A percentile compares a stretch with the other conserved stretches of the same genome.
Conservation (phyloP, 2,329 filamentous ascomycete genomes). For the Bipolaris oryzae region DNA sequence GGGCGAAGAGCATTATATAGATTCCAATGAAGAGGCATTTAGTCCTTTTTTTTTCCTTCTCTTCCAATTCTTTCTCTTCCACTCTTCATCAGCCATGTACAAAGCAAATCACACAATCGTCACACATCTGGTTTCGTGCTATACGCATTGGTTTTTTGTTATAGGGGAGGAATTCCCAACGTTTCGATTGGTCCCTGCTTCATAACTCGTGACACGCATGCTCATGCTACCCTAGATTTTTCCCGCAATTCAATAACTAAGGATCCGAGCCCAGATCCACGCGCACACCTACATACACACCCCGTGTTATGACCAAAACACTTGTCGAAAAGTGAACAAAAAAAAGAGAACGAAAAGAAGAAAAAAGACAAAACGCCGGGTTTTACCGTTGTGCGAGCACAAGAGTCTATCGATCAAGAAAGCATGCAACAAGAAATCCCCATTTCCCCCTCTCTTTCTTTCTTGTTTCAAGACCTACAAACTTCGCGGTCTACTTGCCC, state of each 20-base stretch:
- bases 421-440: not conserved
- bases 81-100: too few species aligned
- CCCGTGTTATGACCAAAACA: not conserved
- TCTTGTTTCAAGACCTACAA: not conserved
- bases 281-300: not conserved
- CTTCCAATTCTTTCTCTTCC: too few species aligned
- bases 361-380: slow-evolving; percentile 19
- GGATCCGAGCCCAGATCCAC: slow-evolving; percentile 4
- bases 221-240: slow-evolving; percentile 43
- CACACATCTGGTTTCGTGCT: too few species aligned
- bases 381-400: slow-evolving; percentile 10
- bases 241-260: slow-evolving; percentile 9
- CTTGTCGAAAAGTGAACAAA: not conserved
- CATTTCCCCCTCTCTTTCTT: not conserved
- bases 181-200: slow-evolving; percentile 42
- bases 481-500: not conserved
- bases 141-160: too few species aligned
- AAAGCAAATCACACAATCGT: too few species aligned
- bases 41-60: too few species aligned
- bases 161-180: slow-evolving; percentile 47
- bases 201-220: slow-evolving; percentile 35
- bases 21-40: too few species aligned
- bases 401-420: slow-evolving; percentile 23
- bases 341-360: not conserved
- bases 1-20: not conserved